Base-by-base conservation (phyloP, 768 basidiomycete genomes). In the Russula emetica region DNA sequence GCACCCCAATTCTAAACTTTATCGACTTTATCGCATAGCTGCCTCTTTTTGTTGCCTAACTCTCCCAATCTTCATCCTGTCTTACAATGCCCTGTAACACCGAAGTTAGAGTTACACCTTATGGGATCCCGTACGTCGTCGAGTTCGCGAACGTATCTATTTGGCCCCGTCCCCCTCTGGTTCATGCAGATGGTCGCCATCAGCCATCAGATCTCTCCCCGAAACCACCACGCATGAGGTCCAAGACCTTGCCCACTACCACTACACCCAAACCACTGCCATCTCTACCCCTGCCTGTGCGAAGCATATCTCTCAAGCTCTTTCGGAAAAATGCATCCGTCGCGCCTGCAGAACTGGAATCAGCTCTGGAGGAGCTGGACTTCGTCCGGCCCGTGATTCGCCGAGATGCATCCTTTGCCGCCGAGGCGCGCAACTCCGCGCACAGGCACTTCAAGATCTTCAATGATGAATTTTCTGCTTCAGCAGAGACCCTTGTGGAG, bases 121-220 rank as follows among this genome's bases (percentile, higher is more conserved):
- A 69, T 60, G 75, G 75, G 59, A 70, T 76, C 62, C 75, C 75
- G 20, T 76, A 74, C 66, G 58, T 76, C 63, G 73, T 73, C 61
- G 75, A 75, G 59, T 76, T 75, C 63, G 71, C 73, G 57, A 73
- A 74, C 65, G 69, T 76, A 47, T 64, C 71, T 44, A 72, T 76
- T 66, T 71, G 74, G 56, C 66, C 70, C 18, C 64, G 55, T 13
- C 52, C 40, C 13, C 66, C 63, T 45, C 40, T 61, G 45, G 36
- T 40, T 9, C 51, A 55, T 55, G 40, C 45, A 51, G 56, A 58
- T 10, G 40, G 22, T 30, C 30, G 53, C 36, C 49, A 58, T 42
- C 38, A 52, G 20, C 22, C 30, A 22, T 45, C 53, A 32, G 53
- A 58, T 28, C 53, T 66, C 24, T 26, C 26, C 16, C 34, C 45